These are phyloP conservation scores for Aspergillus fijiensis DNA, from an alignment of 2,329 filamentous ascomycete species.

Conservation along the genomic window DNA sequence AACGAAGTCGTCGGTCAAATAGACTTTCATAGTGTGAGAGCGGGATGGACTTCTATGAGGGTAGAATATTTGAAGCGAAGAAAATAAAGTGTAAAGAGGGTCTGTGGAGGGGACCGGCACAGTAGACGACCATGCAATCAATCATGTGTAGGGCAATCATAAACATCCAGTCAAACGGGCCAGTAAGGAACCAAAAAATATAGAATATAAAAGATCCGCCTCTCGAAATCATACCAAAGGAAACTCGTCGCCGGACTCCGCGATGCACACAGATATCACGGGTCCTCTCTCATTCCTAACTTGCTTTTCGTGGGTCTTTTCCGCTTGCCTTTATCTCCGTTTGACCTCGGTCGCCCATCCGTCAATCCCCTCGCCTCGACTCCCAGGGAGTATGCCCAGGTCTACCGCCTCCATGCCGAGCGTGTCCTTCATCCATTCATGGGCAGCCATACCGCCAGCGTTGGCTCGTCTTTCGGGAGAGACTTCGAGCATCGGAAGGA, in stretches of 20 bases:
- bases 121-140: constrained; percentile 11
- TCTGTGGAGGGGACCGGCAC: not conserved
- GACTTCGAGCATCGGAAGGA: constrained; percentile 88
- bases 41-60: not conserved
- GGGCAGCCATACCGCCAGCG: constrained; percentile 89
- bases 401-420: constrained; percentile 81
- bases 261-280: constrained; percentile 17
- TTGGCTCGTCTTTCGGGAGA: constrained; percentile 87
- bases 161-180: constrained; percentile 26
- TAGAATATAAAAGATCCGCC: constrained; percentile 26
- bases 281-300: constrained; percentile 6
- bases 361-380: constrained; percentile 85
- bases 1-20: not conserved
- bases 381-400: constrained; percentile 75
- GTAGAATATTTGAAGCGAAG: constrained; percentile 13
- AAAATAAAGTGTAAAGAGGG: constrained; percentile 5
- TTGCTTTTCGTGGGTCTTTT: not conserved
- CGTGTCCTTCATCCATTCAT: constrained; percentile 78
- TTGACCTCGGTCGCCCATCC: constrained; percentile 90
- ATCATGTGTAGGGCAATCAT: constrained; percentile 31
- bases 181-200: constrained; percentile 32
- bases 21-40: not conserved
- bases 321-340: constrained; percentile 56
- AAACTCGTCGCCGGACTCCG: constrained; percentile 29
- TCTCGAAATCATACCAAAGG: constrained; percentile 20